phyloP scores from a whole-genome alignment of 345 rosid genomes.

The Populus tremula region DNA sequence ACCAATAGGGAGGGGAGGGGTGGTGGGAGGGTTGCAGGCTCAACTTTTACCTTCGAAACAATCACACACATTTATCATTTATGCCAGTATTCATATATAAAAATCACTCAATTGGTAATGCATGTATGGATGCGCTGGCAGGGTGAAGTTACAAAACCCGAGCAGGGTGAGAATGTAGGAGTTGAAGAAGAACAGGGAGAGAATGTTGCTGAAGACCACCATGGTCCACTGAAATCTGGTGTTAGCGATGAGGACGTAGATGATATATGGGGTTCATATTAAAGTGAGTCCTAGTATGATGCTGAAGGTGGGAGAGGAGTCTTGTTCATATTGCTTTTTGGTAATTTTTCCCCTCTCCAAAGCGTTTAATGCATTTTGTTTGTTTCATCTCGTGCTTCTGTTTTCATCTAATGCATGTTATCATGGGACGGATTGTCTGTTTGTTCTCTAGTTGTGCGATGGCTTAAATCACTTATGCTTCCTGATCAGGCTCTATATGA shows the following conservation, averaged over 20 bases:
- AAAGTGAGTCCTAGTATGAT: conserved; percentile 14
- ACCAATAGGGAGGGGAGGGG: not conserved
- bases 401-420: too few relatives aligned
- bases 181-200: conserved; percentile 15
- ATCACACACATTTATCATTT: too few relatives aligned
- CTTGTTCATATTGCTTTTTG: too few relatives aligned
- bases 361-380: not conserved
- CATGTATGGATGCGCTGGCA: conserved; percentile 16
- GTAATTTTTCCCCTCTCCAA: too few relatives aligned
- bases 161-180: conserved; percentile 20
- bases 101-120: not conserved
- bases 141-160: conserved; percentile 38
- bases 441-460: not conserved
- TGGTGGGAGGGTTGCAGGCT: too few relatives aligned
- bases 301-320: too few relatives aligned
- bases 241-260: conserved; percentile 18
- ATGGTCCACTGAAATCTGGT: conserved; percentile 25
- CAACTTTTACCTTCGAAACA: not conserved
- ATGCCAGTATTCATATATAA: too few relatives aligned
- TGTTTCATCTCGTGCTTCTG: not conserved
- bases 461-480: not conserved
- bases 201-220: conserved; percentile 26
- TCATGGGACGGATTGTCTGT: too few relatives aligned
- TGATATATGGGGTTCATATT: conserved; percentile 32
- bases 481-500: conserved; percentile 67